These are phyloP conservation scores for Ophiosphaerella herpotricha DNA, from an alignment of 2,329 filamentous ascomycete species.

Conservation along the genomic window DNA sequence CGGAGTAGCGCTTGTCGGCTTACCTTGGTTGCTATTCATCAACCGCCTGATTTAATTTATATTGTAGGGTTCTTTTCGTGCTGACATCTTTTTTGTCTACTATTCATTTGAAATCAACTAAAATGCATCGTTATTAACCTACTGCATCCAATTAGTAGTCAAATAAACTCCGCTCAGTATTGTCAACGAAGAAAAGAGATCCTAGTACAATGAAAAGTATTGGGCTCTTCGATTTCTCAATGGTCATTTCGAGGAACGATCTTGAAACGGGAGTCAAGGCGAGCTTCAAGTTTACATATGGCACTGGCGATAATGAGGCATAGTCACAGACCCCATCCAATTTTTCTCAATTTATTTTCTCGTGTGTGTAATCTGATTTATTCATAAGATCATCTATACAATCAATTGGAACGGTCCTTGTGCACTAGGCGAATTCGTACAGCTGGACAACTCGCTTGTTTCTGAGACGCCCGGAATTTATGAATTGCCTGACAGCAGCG, in stretches of 20 bases:
- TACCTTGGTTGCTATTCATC: too few species aligned
- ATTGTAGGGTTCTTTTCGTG: too few species aligned
- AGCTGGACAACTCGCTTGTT: constrained; percentile 6
- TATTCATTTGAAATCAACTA: too few species aligned
- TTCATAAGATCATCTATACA: constrained; percentile 11
- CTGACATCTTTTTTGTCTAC: too few species aligned
- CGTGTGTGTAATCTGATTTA: neutral
- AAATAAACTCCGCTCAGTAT: too few species aligned
- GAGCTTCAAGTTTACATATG: constrained; percentile 20
- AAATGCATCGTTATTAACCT: too few species aligned
- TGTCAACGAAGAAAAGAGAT: too few species aligned
- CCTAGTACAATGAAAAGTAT: too few species aligned
- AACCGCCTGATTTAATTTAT: too few species aligned
- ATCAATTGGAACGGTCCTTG: constrained; percentile 11
- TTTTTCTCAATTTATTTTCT: neutral
- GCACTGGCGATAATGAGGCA: constrained; percentile 13
- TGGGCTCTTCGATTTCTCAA: neutral
- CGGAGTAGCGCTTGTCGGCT: too few species aligned
- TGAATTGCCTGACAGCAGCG: constrained; percentile 14
- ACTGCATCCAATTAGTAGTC: too few species aligned
- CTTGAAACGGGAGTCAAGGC: constrained; percentile 18
- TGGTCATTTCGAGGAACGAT: constrained; percentile 13
- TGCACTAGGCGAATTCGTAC: constrained; percentile 5
- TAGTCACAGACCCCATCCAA: neutral
- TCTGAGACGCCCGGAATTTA: constrained; percentile 6